Evolutionary conservation across 805 yeast species (phyloP), one percentile per base, ranked within the genome.

Genomic region (Wickerhamiella cacticola): DNA sequence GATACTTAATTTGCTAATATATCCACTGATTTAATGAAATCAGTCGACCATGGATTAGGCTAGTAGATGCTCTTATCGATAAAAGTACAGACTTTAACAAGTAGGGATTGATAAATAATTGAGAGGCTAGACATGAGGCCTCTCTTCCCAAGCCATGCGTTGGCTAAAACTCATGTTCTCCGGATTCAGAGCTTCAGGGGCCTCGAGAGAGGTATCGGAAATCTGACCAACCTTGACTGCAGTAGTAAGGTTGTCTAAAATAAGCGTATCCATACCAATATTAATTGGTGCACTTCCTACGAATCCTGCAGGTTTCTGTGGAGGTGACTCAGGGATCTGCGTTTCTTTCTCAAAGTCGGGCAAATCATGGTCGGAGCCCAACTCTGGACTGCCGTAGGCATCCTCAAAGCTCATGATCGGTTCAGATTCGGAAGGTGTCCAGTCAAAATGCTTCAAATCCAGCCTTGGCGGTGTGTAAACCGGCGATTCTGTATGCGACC

Each of bases 141-240:
- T 51, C 13, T 52, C 50, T 24, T 57, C 60, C 57, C 57, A 56
- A 16, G 53, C 57, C 55, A 56, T 55, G 10, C 60, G 56, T 48
- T 55, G 59, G 45, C 57, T 53, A 49, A 57, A 56, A 33, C 59
- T 55, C 59, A 57, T 55, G 8, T 48, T 40, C n/a, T 52, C 48
- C 1, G 56, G 58, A 23, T 54, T 53, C 3, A 54, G 28, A 18
- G 39, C 29, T 4, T 19, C 28, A 5, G 13, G 21, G 28, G 6
- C 9, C 7, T 41, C 25, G 13, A 22, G 45, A 5, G 5, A 6
- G 10, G 19, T 31, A 10, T 31, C 19, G 36, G 19, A 13, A 3
- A 31, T 15, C 36, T 31, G 5, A 19, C 36, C 36, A 18, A 31
- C 45, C 5, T 16, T 3, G 36, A 19, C 12, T 13, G 22, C 13